These are phyloP conservation scores for Colletotrichum gloeosporioides DNA, from an alignment of 2,329 filamentous ascomycete genomes.

Conservation along the genomic window DNA sequence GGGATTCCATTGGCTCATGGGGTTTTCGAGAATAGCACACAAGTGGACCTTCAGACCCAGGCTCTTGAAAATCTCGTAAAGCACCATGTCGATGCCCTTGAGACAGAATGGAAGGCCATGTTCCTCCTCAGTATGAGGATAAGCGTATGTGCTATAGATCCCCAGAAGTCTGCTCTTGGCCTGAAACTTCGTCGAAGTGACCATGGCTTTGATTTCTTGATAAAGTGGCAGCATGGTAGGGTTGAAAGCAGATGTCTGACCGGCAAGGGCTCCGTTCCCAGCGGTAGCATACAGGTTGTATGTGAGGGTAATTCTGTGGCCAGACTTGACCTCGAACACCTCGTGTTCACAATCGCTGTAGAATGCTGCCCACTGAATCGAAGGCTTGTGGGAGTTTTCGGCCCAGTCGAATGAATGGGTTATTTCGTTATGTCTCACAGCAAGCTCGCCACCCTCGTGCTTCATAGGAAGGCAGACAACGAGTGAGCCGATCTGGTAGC, in stretches of 20 bases:
- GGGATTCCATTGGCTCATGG: accelerated
- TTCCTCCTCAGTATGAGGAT: background rate
- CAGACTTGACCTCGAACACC: slow-evolving; percentile 51
- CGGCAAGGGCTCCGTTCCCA: accelerated
- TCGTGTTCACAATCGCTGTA: slow-evolving; percentile 60
- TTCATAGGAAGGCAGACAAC: slow-evolving; percentile 52
- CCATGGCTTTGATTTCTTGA: background rate
- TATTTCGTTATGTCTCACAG: slow-evolving; percentile 44
- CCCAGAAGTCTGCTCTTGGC: background rate
- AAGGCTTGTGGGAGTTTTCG: accelerated
- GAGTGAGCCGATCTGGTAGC: slow-evolving; percentile 56
- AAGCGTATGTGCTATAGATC: background rate
- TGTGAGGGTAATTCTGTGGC: slow-evolving; percentile 62
- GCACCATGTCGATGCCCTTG: background rate
- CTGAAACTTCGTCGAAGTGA: background rate
- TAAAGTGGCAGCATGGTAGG: background rate
- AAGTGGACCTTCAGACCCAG: background rate
- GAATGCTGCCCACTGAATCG: slow-evolving; percentile 55
- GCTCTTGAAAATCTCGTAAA: background rate
- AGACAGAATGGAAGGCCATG: background rate
- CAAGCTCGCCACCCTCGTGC: slow-evolving; percentile 46
- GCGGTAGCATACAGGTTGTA: slow-evolving; percentile 60
- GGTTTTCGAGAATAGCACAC: background rate
- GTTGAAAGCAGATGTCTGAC: background rate
- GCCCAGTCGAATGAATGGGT: slow-evolving; percentile 46